Evolutionary conservation across 352 stramenopile genomes (phyloP).

Genomic region (Thalassiosira mediterranea): DNA sequence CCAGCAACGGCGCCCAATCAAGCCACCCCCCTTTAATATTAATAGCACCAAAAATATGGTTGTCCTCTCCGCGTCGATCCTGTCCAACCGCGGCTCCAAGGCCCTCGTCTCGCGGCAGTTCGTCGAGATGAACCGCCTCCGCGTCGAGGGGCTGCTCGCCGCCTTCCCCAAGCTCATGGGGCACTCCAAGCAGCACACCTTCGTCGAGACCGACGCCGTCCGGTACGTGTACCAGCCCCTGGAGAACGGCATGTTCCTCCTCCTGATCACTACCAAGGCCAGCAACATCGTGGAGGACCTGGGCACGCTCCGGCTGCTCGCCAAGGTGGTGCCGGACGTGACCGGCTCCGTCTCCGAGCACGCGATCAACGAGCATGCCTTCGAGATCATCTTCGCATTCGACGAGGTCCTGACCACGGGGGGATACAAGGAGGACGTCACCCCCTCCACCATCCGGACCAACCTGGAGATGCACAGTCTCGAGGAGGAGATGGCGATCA

Average conservation of each 20-base stretch:
- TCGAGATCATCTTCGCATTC: conserved; percentile 99
- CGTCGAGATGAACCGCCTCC: conserved; percentile 98
- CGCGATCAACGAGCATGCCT: conserved; percentile 94
- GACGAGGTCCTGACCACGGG: conserved; percentile 98
- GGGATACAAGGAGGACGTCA: conserved; percentile 93
- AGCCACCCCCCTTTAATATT: too few species aligned
- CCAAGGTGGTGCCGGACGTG: conserved; percentile 97
- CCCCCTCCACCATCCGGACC: conserved; percentile 88
- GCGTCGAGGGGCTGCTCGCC: conserved; percentile 97
- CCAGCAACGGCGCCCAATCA: neutral
- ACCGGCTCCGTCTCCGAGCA: conserved; percentile 92
- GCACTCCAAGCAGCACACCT: conserved; percentile 93
- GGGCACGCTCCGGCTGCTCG: conserved; percentile 95
- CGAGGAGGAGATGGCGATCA: conserved; percentile 98
- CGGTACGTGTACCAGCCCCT: conserved; percentile 99
- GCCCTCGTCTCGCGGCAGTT: conserved; percentile 96
- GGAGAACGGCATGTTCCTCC: conserved; percentile 95
- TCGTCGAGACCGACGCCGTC: conserved; percentile 98
- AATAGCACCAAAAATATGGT: conserved; percentile 76
- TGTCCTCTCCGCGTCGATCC: conserved; percentile 93
- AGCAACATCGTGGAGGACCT: conserved; percentile 99
- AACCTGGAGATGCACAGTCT: conserved; percentile 99
- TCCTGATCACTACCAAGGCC: conserved; percentile 99
- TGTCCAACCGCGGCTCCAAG: conserved; percentile 93
- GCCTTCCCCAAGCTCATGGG: conserved; percentile 98